A percentile compares a stretch with the other conserved stretches of the same genome.
phyloP scores from a whole-genome alignment of 257 asterid genomes.

The Lycium barbarum region DNA sequence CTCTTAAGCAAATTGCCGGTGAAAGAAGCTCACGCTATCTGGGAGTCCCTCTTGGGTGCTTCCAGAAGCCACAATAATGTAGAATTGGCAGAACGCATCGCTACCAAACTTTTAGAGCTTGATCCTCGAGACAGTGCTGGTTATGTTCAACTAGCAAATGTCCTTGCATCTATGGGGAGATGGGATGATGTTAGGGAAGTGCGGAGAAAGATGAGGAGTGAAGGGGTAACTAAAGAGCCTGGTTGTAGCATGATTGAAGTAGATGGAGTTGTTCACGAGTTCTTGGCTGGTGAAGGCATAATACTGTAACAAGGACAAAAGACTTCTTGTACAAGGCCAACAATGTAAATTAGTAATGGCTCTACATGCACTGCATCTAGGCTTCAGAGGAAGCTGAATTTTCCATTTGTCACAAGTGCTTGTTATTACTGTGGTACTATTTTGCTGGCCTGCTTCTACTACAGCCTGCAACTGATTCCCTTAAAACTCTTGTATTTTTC shows the following conservation, averaged over 20 bases:
- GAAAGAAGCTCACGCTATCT: constrained; percentile 40
- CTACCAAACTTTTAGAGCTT: constrained; percentile 42
- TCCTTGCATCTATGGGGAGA: constrained; percentile 42
- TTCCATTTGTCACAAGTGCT: background rate
- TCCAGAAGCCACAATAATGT: constrained; percentile 45
- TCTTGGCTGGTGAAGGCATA: constrained; percentile 53
- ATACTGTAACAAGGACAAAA: background rate
- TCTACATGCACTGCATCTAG: background rate
- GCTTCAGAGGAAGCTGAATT: background rate
- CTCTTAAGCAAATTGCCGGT: constrained; percentile 38
- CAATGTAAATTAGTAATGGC: constrained; percentile 7
- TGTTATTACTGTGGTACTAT: background rate
- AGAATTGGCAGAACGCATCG: constrained; percentile 42
- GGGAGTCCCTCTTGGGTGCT: constrained; percentile 50
- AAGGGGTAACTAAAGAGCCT: constrained; percentile 41
- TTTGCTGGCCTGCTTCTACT: constrained; percentile 16
- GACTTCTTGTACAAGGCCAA: background rate
- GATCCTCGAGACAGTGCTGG: constrained; percentile 44
- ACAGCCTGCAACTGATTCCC: background rate
- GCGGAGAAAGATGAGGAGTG: constrained; percentile 43
- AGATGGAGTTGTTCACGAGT: constrained; percentile 47
- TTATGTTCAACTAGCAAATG: constrained; percentile 49
- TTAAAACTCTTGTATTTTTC: background rate
- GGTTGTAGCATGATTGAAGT: constrained; percentile 49
- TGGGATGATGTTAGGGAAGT: constrained; percentile 40